phyloP scores from a whole-genome alignment of 108 stramenopile species.

The Fragilariopsis cylindrus region DNA sequence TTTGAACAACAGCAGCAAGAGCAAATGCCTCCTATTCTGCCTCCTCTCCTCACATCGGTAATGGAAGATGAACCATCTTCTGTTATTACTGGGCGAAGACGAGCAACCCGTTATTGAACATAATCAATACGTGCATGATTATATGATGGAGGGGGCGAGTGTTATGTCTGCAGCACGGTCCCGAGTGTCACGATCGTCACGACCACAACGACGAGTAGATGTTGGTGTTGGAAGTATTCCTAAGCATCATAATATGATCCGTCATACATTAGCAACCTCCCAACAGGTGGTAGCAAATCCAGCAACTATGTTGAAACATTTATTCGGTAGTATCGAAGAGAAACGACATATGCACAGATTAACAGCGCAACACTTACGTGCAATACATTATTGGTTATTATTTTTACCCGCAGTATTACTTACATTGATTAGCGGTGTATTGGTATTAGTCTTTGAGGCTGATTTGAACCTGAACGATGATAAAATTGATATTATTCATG shows the following conservation, averaged over 20 bases:
- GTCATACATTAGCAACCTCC: slow-evolving; percentile 23
- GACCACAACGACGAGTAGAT: slow-evolving; percentile 18
- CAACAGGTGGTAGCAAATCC: slow-evolving; percentile 37
- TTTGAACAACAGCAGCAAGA: neutral
- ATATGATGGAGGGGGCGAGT: slow-evolving; percentile 18
- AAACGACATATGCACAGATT: slow-evolving; percentile 43
- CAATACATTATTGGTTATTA: slow-evolving; percentile 40
- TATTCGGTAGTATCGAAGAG: slow-evolving; percentile 42
- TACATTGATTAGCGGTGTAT: slow-evolving; percentile 30
- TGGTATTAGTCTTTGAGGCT: slow-evolving; percentile 36
- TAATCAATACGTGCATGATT: slow-evolving; percentile 9
- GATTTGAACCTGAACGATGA: slow-evolving; percentile 6
- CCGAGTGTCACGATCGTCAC: neutral
- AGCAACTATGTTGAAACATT: slow-evolving; percentile 31
- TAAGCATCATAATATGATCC: slow-evolving; percentile 19
- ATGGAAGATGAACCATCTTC: slow-evolving; percentile 29
- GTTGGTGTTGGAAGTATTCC: neutral
- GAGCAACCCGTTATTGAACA: neutral
- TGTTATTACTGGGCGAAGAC: slow-evolving; percentile 19
- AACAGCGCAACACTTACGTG: slow-evolving; percentile 30
- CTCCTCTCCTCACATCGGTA: slow-evolving; percentile 13
- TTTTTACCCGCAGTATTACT: slow-evolving; percentile 32
- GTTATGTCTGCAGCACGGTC: slow-evolving; percentile 5
- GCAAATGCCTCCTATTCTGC: slow-evolving; percentile 1
- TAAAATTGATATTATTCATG: slow-evolving; percentile 12